A percentile compares a stretch with the other conserved stretches of the same genome.
These are phyloP conservation scores for Dalbergia cochinchinensis DNA, from an alignment of 306 rosid genomes.

Conservation along the genomic window DNA sequence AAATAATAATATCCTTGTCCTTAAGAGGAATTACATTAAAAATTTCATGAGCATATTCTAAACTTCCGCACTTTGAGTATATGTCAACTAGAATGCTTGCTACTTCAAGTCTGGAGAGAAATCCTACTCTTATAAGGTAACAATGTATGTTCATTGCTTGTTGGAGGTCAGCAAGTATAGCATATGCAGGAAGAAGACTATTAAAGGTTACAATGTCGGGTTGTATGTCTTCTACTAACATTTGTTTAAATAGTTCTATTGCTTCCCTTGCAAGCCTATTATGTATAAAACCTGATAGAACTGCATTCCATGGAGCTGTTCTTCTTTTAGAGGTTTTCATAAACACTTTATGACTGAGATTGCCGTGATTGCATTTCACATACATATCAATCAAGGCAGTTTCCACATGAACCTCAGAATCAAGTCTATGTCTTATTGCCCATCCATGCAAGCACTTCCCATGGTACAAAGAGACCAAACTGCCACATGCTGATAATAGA, in stretches of 20 bases:
- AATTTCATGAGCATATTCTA: constrained; percentile 67
- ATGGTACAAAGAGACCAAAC: constrained; percentile 54
- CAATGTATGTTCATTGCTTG: constrained; percentile 78
- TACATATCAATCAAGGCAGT: constrained; percentile 89
- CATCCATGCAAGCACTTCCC: constrained; percentile 82
- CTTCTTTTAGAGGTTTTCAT: constrained; percentile 64
- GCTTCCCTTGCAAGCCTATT: constrained; percentile 75
- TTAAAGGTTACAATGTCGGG: constrained; percentile 72
- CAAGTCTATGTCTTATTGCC: constrained; percentile 74
- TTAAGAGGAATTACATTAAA: constrained; percentile 61
- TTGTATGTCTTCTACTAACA: constrained; percentile 65
- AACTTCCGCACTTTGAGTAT: constrained; percentile 79
- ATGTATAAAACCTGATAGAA: constrained; percentile 71
- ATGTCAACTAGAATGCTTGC: constrained; percentile 77
- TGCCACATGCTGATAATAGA: constrained; percentile 76
- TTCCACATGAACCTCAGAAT: constrained; percentile 75
- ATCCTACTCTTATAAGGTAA: constrained; percentile 71
- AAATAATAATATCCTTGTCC: constrained; percentile 70
- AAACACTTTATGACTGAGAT: constrained; percentile 65
- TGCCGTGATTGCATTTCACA: constrained; percentile 58
- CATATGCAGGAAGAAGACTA: constrained; percentile 83
- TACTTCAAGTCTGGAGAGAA: constrained; percentile 67
- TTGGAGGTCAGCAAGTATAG: constrained; percentile 72
- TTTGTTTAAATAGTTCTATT: constrained; percentile 66
- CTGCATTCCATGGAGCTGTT: constrained; percentile 85